These are phyloP conservation scores for Candida mesenterica DNA, from an alignment of 1,139 yeast species.

Conservation along the genomic window DNA sequence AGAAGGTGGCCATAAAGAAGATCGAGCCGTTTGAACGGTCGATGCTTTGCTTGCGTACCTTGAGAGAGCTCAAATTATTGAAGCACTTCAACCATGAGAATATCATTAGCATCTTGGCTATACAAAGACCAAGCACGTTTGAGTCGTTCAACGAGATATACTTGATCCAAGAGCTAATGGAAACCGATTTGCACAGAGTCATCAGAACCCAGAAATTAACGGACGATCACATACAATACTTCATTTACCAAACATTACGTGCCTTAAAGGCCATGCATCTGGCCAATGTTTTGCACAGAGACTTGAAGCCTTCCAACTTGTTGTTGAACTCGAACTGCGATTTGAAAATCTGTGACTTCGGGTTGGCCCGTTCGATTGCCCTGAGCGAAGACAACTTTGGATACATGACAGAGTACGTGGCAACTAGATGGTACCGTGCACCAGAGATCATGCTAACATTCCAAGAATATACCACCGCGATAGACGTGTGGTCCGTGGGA, in stretches of 20 bases:
- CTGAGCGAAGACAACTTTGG: conserved; percentile 61
- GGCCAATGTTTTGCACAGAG: conserved; percentile 90
- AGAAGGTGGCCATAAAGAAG: conserved; percentile 91
- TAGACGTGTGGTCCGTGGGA: conserved; percentile 96
- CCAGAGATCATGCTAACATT: conserved; percentile 96
- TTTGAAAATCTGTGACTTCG: conserved; percentile 91
- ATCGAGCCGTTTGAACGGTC: conserved; percentile 92
- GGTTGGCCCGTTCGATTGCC: conserved; percentile 66
- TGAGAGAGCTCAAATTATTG: conserved; percentile 83
- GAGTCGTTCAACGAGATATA: conserved; percentile 84
- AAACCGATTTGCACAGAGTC: conserved; percentile 89
- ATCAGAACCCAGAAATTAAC: conserved; percentile 80
- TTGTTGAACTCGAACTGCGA: conserved; percentile 90
- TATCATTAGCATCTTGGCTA: conserved; percentile 84
- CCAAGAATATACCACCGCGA: conserved; percentile 90
- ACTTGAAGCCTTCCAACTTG: conserved; percentile 86
- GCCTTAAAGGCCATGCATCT: conserved; percentile 90
- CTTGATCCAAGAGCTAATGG: conserved; percentile 93
- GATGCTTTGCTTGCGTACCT: conserved; percentile 86
- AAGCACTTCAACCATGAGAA: conserved; percentile 91
- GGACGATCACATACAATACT: conserved; percentile 93
- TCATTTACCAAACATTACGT: conserved; percentile 84
- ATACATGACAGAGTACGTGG: conserved; percentile 93
- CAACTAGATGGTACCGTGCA: conserved; percentile 96
- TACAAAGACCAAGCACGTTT: conserved; percentile 79